These are phyloP conservation scores for Fusarium pseudocircinatum DNA, from an alignment of 2,329 filamentous ascomycete species.

Conservation along the genomic window DNA sequence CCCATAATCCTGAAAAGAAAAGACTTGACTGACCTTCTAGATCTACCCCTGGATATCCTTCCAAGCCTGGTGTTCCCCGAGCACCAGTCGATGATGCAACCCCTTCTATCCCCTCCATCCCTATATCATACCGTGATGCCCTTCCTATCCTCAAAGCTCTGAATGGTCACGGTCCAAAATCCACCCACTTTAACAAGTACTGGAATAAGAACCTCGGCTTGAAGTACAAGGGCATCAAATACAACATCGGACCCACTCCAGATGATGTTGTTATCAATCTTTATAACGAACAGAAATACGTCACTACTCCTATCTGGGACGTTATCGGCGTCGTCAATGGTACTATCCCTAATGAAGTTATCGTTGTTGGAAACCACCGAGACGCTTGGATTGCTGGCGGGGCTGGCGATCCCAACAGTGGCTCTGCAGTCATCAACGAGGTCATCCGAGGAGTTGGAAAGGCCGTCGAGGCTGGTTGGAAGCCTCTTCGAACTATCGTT, in stretches of 20 bases:
- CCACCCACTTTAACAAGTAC: constrained; percentile 74
- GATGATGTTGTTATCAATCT: constrained; percentile 76
- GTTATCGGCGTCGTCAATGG: constrained; percentile 94
- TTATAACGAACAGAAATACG: constrained; percentile 83
- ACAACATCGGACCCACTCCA: constrained; percentile 86
- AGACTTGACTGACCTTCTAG: constrained; percentile 41
- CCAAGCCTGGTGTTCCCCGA: constrained; percentile 86
- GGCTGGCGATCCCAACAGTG: constrained; percentile 83
- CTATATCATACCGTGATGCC: constrained; percentile 88
- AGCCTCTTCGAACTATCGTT: constrained; percentile 84
- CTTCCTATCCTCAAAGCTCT: constrained; percentile 88
- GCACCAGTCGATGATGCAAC: constrained; percentile 74
- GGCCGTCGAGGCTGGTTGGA: constrained; percentile 68
- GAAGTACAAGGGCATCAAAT: constrained; percentile 81
- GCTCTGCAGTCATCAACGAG: constrained; percentile 82
- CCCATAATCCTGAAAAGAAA: constrained; percentile 3
- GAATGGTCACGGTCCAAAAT: constrained; percentile 86
- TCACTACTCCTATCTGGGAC: constrained; percentile 86
- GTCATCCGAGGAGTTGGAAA: constrained; percentile 78
- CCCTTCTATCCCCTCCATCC: constrained; percentile 88
- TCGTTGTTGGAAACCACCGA: constrained; percentile 91
- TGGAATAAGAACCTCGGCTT: constrained; percentile 80
- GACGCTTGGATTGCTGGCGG: constrained; percentile 92
- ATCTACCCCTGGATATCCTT: constrained; percentile 93
- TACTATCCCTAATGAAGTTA: constrained; percentile 82